Evolutionary conservation across 2,329 filamentous ascomycete genomes (phyloP).

Genomic region (Rhinocladiella similis): DNA sequence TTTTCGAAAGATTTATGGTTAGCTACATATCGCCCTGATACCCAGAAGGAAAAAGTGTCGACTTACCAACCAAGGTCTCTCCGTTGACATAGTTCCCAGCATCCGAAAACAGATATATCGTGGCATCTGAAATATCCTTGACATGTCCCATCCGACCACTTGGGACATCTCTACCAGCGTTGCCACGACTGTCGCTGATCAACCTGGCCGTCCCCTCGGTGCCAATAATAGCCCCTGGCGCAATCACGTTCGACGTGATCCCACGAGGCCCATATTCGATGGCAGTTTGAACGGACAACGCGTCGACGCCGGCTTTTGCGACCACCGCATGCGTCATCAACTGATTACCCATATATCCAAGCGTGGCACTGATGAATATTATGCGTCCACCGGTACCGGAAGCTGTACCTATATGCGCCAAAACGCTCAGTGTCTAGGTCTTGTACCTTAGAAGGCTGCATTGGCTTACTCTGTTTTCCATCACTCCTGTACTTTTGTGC

Average conservation of each 20-base stretch:
- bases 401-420: neutral
- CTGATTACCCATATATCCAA: conserved; percentile 84
- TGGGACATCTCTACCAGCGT: conserved; percentile 58
- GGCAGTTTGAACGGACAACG: conserved; percentile 73
- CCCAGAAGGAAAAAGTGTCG: neutral
- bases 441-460: neutral
- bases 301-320: conserved; percentile 87
- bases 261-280: conserved; percentile 88
- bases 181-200: conserved; percentile 52
- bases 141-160: conserved; percentile 74
- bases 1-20: neutral
- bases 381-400: conserved; percentile 71
- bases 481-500: conserved; percentile 34
- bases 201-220: conserved; percentile 80
- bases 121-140: conserved; percentile 87
- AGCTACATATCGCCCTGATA: neutral
- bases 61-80: conserved; percentile 65
- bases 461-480: too few relatives aligned
- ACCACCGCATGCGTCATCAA: conserved; percentile 85
- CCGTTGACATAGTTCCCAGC: conserved; percentile 85
- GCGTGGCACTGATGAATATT: conserved; percentile 83
- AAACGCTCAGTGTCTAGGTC: neutral
- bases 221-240: conserved; percentile 78
- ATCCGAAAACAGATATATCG: conserved; percentile 83
- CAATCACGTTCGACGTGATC: conserved; percentile 82